A percentile compares a stretch with the other conserved stretches of the same genome.
phyloP scores from a whole-genome alignment of 2,329 filamentous ascomycete species.

The Neofusicoccum umdonicola region DNA sequence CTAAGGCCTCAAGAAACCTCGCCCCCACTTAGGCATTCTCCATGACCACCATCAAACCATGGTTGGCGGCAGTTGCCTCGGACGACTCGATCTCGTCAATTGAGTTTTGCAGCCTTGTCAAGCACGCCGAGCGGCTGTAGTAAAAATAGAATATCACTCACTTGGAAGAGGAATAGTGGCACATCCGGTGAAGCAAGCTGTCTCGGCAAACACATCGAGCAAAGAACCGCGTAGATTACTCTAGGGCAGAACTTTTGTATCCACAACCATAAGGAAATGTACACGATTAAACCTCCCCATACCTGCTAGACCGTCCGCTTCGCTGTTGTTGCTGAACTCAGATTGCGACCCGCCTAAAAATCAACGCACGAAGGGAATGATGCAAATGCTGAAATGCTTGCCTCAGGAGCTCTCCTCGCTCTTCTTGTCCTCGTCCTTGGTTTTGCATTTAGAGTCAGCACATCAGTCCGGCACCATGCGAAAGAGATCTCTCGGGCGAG shows the following conservation, averaged over 20 bases:
- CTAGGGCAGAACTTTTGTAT: conserved; percentile 2
- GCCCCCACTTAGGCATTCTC: no score
- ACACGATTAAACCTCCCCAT: conserved; percentile 2
- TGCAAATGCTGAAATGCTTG: neutral
- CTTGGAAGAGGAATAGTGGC: neutral
- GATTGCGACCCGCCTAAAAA: neutral
- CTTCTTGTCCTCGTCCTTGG: neutral
- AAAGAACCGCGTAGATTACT: conserved; percentile 1
- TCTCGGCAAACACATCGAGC: neutral
- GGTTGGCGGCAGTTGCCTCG: neutral
- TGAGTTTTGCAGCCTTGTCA: neutral
- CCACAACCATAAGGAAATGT: neutral
- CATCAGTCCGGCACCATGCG: neutral
- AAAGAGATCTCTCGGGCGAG: neutral
- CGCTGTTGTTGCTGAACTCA: neutral
- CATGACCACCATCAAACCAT: neutral
- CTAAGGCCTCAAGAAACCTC: neutral
- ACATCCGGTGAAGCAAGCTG: neutral
- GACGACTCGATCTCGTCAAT: neutral
- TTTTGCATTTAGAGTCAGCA: neutral
- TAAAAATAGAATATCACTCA: neutral
- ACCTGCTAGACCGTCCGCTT: neutral
- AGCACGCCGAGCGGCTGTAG: no score
- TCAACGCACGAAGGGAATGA: conserved; percentile 1
- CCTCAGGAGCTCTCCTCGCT: neutral